Base-by-base conservation (phyloP, 2,329 filamentous ascomycete species). In the Pseudogymnoascus sp. region DNA sequence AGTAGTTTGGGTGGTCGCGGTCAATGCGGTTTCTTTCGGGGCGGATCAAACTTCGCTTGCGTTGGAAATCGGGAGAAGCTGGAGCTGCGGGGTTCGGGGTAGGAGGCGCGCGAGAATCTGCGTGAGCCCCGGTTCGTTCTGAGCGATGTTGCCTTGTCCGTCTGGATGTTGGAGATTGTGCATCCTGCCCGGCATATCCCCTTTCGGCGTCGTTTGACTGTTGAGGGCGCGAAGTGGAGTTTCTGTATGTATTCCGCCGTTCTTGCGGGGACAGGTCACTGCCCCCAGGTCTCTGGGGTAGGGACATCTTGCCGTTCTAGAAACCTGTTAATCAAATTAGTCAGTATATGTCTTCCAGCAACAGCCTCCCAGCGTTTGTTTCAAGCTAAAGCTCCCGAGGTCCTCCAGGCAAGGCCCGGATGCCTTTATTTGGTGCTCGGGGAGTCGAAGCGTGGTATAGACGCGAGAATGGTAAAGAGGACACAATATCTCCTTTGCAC, bases 21-120 rank as follows among this genome's bases (percentile, higher is more conserved):
- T 92, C 89, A 67, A 96, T 90, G 67, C 89, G 85, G 70, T 88
- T 88, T 66, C 94, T 85, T 76, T 99, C 94, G 0, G 94, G 94
- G 64, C 89, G 83, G 71, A 99, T 87, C 65, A 99, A 79, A 74
- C 90, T 97, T 72, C 89, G 86, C 76, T 97, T 97, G 68, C 92
- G 86, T 63, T 76, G 71, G 63, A 83, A 73, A 38, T 74, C 71
- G 60, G 74, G 71, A 59, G 76, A 69, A 63, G 65, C 59, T 12
- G 64, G 60, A n/a, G 64, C 62, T 25, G 60, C 59, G 20, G 65
- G 60, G 36, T 60, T 73, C 69, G 64, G 71, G 73, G 33, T 70
- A 69, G 62, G 54, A 38, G 30, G 54, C 22, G 18, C 6, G 36
- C 36, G 30, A 38, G 16, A 18, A 25, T 30, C 25, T 78, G 75